Base-by-base conservation (phyloP, 352 stramenopile genomes). In the Globisporangium solare region DNA sequence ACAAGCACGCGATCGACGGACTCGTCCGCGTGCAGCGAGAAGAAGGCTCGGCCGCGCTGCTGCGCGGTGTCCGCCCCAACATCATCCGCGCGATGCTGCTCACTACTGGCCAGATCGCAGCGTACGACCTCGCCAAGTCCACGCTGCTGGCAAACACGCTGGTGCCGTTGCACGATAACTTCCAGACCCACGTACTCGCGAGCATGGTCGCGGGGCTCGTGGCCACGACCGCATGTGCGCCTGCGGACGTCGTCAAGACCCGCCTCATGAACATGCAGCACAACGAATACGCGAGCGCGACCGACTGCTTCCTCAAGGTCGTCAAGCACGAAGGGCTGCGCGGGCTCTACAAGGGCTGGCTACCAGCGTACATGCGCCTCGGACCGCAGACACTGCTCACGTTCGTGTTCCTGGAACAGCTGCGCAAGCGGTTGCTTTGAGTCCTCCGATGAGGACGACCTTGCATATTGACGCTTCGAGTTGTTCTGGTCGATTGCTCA, bases 51-150 rank as follows among this genome's bases (percentile, higher is more conserved):
- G 56, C 52, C 6, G 79, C 77, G 32, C 66, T 93, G 21, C 56
- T 93, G 73, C 74, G 80, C 35, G 80, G 83, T 32, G 79, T 93
- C 52, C 76, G 80, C 13, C 83, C 83, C 50, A 93, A 93, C 52
- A 79, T 93, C 72, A 93, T 93, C 54, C 83, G 83, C 37, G 83
- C 83, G 10, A 91, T 91, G 83, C 63, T 93, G 58, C 66, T 93
- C 14, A 93, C 83, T 20, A 91, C 78, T 6, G 83, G 83, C 2
- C 83, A 93, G 56, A 93, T 93, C 60, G 80, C 80, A 4, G 79
- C 83, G n/a, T 93, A 93, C 58, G 83, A 93, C 52, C 52, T 89
- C 35, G 75, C 81, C 65, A 93, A 93, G 67, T 54, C 60, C 12
- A 60, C 63, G 24, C 60, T 93, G 55, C 52, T 93, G 7, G 56